phyloP scores from a whole-genome alignment of 176 grass and related monocot species.

The Luzula sylvatica region DNA sequence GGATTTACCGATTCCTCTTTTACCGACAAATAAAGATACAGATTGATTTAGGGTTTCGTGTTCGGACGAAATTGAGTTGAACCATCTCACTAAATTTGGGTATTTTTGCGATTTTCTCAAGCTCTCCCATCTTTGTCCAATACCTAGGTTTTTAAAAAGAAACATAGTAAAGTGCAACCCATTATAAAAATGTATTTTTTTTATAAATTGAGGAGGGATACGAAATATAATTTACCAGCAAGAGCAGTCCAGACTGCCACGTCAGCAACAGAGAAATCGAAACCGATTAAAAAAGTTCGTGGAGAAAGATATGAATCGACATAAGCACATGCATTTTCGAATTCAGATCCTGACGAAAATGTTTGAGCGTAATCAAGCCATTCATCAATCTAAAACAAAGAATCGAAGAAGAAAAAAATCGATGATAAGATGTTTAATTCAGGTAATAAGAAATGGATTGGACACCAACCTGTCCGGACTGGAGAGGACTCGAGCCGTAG shows the following conservation, averaged over 20 bases:
- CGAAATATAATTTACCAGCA: constrained; percentile 38
- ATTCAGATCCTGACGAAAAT: constrained; percentile 66
- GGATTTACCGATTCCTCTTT: constrained; percentile 71
- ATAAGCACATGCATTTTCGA: constrained; percentile 51
- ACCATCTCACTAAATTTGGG: constrained; percentile 72
- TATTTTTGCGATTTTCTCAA: constrained; percentile 79
- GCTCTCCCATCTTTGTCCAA: constrained; percentile 88
- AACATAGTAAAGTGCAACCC: constrained; percentile 10
- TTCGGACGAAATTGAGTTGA: constrained; percentile 44
- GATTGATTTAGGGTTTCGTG: constrained; percentile 56
- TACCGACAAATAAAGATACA: constrained; percentile 64
- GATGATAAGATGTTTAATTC: not conserved
- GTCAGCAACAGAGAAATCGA: constrained; percentile 60
- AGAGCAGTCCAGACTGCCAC: constrained; percentile 71
- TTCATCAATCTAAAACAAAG: constrained; percentile 63
- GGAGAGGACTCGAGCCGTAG: constrained; percentile 44
- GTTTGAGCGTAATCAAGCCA: constrained; percentile 60
- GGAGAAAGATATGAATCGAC: constrained; percentile 48
- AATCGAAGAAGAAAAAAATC: constrained; percentile 6
- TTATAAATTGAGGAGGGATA: too few species aligned
- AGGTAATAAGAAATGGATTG: constrained; percentile 4
- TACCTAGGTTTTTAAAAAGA: constrained; percentile 41
- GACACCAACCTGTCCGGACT: constrained; percentile 53
- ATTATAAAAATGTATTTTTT: not conserved
- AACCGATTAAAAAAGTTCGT: constrained; percentile 69